Base-by-base conservation (phyloP, 2,329 filamentous ascomycete genomes). In the Blastomyces emzantsi region DNA sequence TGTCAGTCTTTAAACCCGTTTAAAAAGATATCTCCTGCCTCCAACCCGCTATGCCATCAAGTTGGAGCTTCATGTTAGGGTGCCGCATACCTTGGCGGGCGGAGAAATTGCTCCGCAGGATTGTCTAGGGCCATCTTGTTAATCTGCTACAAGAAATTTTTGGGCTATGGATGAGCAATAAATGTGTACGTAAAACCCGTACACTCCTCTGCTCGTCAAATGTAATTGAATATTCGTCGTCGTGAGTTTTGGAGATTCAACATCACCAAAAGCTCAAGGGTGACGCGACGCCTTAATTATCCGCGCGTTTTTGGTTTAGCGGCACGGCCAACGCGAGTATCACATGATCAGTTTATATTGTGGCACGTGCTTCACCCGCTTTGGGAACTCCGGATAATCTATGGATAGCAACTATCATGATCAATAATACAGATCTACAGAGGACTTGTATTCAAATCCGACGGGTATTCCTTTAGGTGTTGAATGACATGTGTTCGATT, bases 31-130 rank as follows among this genome's bases (percentile, higher is more conserved):
- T 41, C 39, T 63, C 30, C 39, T 17, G 47, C 15, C 28, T 43
- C 22, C 58, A 8, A 13, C 13, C 45, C 52, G 9, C n/a, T 39
- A 25, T n/a, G n/a, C 19, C 19, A 13, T 25, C 11, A 13, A 11
- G 9, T 19, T 11, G 33, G n/a, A 39, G 41, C 28, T 45, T 51
- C 59, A 51, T 58, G 36, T 58, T 28, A 51, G 6, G 52, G 13
- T 36, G 17, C 8, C 17, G 17, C 72, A 55, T 63, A 74, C 73
- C 66, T 70, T 63, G 72, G 73, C 54, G 73, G 65, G 41, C 69
- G 65, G 54, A 74, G 66, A 62, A 74, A 74, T 60, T 68, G 58
- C 33, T 64, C 63, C 28, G 62, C 58, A 30, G 64, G 52, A 59
- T 67, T 64, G 8, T 66, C 60, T 52, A 57, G 51, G 36, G 61